Evolutionary conservation across 2,329 filamentous ascomycete species (phyloP), one percentile per base, ranked within the genome.

Genomic region (Colletotrichum orbiculare): DNA sequence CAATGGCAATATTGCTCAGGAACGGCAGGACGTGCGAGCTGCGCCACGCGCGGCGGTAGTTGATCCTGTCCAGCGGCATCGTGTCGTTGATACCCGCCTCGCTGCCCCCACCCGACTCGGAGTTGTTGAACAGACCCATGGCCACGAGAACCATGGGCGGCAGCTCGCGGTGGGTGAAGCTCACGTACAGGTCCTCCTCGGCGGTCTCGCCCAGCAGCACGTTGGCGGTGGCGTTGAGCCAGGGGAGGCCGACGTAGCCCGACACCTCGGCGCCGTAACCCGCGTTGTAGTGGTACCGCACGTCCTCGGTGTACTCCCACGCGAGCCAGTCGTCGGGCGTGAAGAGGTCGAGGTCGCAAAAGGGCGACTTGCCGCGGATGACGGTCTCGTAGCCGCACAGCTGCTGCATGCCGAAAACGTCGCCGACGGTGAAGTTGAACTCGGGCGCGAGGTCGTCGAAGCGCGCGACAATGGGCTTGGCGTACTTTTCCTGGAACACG

Each of bases 71-170:
- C 0, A 85, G 76, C 0, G 89, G 89, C 85, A 91, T 91, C 2
- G 89, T 90, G 54, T 82, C 83, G 68, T 90, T 90, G 68, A 87
- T 77, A 12, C 71, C 65, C 12, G 83, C 74, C 60, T 83, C 81
- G 34, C 25, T 13, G 48, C 47, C 49, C 0, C 79, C 78, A 9
- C 83, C 83, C 65, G 83, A 85, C 0, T 79, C 82, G 3, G 86
- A 88, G 75, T 90, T 90, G 78, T 91, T 91, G 81, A 91, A 91
- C 5, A 92, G 79, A 0, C 89, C 89, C 75, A 91, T 82, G 0
- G 89, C 88, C 1, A 91, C 89, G 2, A 88, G 77, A 1, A 91
- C 87, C 64, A 87, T 88, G 1, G 89, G 89, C 2, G 89, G 89
- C 2, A 91, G 77, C 73, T 91, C 89, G 17, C 89, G 85, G 73